Percentiles rank a stretch among this genome's conserved stretches.
Conservation (phyloP, 2,329 filamentous ascomycete species). For the Elsinoe batatas region DNA sequence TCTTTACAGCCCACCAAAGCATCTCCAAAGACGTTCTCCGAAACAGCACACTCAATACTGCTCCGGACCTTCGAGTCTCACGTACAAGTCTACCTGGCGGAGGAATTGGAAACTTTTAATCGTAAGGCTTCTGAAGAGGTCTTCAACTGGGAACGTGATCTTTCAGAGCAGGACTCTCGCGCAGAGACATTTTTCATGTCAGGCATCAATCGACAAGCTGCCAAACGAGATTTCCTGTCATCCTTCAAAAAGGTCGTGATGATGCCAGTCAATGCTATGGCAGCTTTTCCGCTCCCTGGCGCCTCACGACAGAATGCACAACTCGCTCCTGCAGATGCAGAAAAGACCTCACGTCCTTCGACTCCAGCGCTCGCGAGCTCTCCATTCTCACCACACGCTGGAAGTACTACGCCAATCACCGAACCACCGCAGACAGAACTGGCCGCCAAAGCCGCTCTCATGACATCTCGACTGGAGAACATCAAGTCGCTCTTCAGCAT, state of each 20-base stretch:
- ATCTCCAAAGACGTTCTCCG: conserved; percentile 50
- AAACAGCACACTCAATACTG: conserved; percentile 58
- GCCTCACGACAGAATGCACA: conserved; percentile 16
- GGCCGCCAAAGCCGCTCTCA: conserved; percentile 92
- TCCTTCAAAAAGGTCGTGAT: conserved; percentile 98
- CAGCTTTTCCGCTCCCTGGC: conserved; percentile 44
- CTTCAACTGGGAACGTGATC: conserved; percentile 76
- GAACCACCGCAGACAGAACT: conserved; percentile 83
- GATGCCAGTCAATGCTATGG: conserved; percentile 91
- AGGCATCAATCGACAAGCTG: conserved; percentile 85
- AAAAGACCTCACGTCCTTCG: conserved; percentile 19
- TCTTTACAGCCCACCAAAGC: conserved; percentile 58
- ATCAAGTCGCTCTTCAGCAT: conserved; percentile 95
- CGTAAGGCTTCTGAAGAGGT: conserved; percentile 68
- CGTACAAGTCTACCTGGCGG: conserved; percentile 83
- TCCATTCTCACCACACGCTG: conserved; percentile 19
- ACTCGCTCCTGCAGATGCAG: conserved; percentile 22
- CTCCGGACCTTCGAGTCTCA: conserved; percentile 78
- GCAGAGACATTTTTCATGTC: conserved; percentile 94
- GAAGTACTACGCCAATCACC: conserved; percentile 29
- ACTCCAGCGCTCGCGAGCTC: conserved; percentile 22
- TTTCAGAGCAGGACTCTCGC: conserved; percentile 81
- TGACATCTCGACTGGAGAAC: conserved; percentile 87
- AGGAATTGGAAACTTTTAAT: conserved; percentile 81
- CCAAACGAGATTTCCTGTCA: conserved; percentile 90